These are phyloP conservation scores for Xerocomus brunneocitrinus DNA, from an alignment of 768 basidiomycete species.

Conservation along the genomic window DNA sequence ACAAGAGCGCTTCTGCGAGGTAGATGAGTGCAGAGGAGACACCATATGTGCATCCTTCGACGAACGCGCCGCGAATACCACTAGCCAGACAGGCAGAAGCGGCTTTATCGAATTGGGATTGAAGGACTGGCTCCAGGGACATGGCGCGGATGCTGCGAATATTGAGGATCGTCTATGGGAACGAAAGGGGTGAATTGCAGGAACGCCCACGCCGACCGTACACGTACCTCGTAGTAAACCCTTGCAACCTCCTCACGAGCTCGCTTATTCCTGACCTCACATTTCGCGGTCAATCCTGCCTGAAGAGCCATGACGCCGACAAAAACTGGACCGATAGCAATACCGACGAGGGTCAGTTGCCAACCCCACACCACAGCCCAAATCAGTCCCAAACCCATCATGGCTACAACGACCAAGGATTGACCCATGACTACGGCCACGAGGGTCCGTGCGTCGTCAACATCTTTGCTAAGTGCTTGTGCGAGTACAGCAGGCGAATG, in stretches of 20 bases:
- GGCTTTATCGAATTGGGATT: conserved; percentile 61
- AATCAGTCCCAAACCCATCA: conserved; percentile 78
- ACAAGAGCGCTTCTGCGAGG: conserved; percentile 83
- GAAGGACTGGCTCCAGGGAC: conserved; percentile 73
- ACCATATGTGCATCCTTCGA: conserved; percentile 81
- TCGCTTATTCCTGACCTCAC: conserved; percentile 77
- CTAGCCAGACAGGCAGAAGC: conserved; percentile 55
- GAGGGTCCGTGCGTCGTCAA: conserved; percentile 79
- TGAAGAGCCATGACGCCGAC: conserved; percentile 70
- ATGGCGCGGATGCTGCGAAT: conserved; percentile 85
- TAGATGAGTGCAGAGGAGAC: conserved; percentile 82
- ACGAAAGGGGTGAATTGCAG: conserved; percentile 2
- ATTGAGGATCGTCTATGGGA: conserved; percentile 63
- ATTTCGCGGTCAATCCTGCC: conserved; percentile 62
- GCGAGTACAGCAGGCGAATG: conserved; percentile 60
- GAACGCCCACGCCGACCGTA: background rate
- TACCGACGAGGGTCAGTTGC: conserved; percentile 88
- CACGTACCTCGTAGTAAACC: conserved; percentile 76
- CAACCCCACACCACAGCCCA: conserved; percentile 90
- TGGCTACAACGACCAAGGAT: conserved; percentile 64
- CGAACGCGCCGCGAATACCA: conserved; percentile 79
- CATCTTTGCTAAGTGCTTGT: conserved; percentile 81
- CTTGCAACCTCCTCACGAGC: conserved; percentile 83
- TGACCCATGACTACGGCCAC: conserved; percentile 72
- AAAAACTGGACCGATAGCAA: conserved; percentile 85